Base-by-base conservation (phyloP, 108 stramenopile species). In the Cyclotella sp. region DNA sequence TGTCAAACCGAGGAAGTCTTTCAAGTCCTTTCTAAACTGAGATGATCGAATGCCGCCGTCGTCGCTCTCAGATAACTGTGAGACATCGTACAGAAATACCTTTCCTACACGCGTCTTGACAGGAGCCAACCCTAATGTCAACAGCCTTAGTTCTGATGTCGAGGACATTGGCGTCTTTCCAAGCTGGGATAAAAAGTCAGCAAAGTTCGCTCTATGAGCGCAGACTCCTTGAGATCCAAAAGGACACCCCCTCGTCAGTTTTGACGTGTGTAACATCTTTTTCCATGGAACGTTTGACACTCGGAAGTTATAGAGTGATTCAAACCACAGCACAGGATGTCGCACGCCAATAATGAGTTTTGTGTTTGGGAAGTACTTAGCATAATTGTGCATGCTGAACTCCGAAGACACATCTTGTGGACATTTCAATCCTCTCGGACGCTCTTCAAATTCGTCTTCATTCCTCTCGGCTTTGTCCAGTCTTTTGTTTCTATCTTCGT, bases 21-120 rank as follows among this genome's bases (percentile, higher is more conserved):
- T 26, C 26, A 75, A 57, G 39, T 75, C 73, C 19, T 16, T 41
- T 55, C 73, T 28, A 26, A 75, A 75, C 40, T 57, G 45, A 5
- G 29, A 19, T 26, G 62, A 62, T 4, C 45, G 42, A 14, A 46
- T 46, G 7, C 64, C 44, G 22, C 58, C 72, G 30, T 62, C 72
- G 4, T 47, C 57, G 29, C 61, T 44, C 14, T 76, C 76, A 16
- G 68, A 60, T 21, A 86, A 57, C 69, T 86, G 85, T 14, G 64
- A 78, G 24, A 78, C 60, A 14, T 86, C 85, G 53, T 83, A 83
- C 27, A 86, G 51, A 73, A 86, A 86, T 9, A 86, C 72, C 18
- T 71, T 80, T 54, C 79, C 51, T 24, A 64, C 65, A 15, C 55
- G 39, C n/a, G 45, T 24, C 30, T 53, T n/a, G 15, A 47, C 21